phyloP scores from a whole-genome alignment of 768 basidiomycete genomes.

The Clavaria fumosa region DNA sequence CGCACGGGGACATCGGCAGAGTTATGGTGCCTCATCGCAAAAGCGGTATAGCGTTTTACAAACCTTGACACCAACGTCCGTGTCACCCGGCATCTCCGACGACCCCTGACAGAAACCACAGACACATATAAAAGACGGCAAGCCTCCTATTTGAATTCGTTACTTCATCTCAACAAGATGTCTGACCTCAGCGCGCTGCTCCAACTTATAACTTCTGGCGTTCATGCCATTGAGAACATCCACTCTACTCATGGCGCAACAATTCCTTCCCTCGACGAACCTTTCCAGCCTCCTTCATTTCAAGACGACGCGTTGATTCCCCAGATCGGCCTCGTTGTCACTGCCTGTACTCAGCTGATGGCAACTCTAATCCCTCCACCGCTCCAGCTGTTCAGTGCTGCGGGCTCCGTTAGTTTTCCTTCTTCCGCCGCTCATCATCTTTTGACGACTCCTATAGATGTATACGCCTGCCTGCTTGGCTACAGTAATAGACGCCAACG shows the following conservation, averaged over 20 bases:
- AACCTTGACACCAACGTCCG: no score
- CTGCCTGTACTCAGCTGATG: constrained; percentile 14
- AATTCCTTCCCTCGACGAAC: constrained; percentile 10
- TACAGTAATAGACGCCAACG: constrained; percentile 11
- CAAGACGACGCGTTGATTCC: constrained; percentile 4
- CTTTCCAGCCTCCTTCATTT: constrained; percentile 5
- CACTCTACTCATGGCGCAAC: constrained; percentile 1
- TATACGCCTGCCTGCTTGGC: neutral
- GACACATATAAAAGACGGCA: no score
- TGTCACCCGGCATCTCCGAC: no score
- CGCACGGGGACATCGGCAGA: no score
- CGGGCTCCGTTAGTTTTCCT: neutral
- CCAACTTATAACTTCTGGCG: constrained; percentile 5
- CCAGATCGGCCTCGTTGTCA: constrained; percentile 9
- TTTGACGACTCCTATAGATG: neutral
- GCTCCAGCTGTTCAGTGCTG: constrained; percentile 6
- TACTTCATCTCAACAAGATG: no score
- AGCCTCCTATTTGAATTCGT: no score
- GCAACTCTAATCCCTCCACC: constrained; percentile 12
- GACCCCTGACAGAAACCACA: no score
- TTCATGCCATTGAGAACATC: neutral
- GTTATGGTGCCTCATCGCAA: no score
- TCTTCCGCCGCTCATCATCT: neutral
- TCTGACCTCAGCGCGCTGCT: constrained; percentile 3
- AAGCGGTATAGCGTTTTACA: no score